These are phyloP conservation scores for Scedosporium apiospermum DNA, from an alignment of 2,329 filamentous ascomycete species.

Conservation along the genomic window DNA sequence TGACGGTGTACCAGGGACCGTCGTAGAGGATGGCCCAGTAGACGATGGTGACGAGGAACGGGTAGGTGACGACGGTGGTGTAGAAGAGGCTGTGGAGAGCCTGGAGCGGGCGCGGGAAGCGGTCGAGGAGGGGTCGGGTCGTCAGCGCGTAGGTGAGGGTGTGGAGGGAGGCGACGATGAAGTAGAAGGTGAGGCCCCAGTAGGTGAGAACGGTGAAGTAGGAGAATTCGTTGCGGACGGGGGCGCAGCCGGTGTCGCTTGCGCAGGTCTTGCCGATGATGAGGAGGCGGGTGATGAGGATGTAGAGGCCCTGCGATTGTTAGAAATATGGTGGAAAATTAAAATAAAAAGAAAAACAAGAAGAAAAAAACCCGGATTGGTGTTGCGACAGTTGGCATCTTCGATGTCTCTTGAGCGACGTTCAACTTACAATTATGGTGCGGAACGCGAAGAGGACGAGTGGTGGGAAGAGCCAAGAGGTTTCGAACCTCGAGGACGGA, in stretches of 20 bases:
- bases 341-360: no score
- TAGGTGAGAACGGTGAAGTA: constrained; percentile 78
- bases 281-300: constrained; percentile 60
- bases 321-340: not conserved
- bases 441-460: constrained; percentile 49
- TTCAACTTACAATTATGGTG: constrained; percentile 38
- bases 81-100: constrained; percentile 57
- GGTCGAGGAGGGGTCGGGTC: constrained; percentile 45
- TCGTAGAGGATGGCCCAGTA: constrained; percentile 57
- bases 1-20: constrained; percentile 36
- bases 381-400: not conserved
- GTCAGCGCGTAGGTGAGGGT: constrained; percentile 55
- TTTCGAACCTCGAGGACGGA: constrained; percentile 59
- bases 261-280: constrained; percentile 53
- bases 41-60: constrained; percentile 61
- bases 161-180: constrained; percentile 56
- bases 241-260: constrained; percentile 28
- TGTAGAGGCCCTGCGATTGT: constrained; percentile 47
- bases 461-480: constrained; percentile 71
- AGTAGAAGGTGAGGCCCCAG: constrained; percentile 78
- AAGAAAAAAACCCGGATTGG: no score
- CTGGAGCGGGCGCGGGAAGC: constrained; percentile 52
- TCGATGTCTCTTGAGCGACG: not conserved
- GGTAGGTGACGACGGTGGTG: constrained; percentile 51
- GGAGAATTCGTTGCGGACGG: constrained; percentile 53